Percentiles rank a stretch among this genome's conserved stretches.
Conservation (phyloP, 140 eudicot species). For the Flaveria floridana region DNA sequence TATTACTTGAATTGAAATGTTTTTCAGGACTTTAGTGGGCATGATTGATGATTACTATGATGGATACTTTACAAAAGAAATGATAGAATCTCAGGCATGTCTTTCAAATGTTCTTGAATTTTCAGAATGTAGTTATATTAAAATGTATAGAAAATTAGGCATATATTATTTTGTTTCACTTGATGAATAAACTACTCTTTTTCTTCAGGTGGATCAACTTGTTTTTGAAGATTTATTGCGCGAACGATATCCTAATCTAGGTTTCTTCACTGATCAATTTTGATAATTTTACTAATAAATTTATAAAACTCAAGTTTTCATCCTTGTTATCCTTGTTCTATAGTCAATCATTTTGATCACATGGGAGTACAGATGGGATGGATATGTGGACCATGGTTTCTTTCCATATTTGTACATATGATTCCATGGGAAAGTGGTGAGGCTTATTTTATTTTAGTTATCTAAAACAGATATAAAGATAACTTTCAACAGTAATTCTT, state of each 20-base stretch:
- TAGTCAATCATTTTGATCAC: conserved; percentile 81
- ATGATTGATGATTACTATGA: conserved; percentile 87
- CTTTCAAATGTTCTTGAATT: conserved; percentile 12
- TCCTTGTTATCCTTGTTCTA: conserved; percentile 29
- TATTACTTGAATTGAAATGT: conserved; percentile 28
- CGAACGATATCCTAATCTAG: conserved; percentile 87
- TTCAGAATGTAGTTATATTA: not conserved
- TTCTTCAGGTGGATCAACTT: conserved; percentile 89
- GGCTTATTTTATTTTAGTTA: conserved; percentile 4
- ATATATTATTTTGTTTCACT: conserved; percentile 3
- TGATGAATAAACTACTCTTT: conserved; percentile 16
- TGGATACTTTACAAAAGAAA: conserved; percentile 81
- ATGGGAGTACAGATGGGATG: conserved; percentile 93
- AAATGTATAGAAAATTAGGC: not conserved
- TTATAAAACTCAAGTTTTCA: conserved; percentile 27
- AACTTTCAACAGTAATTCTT: conserved; percentile 1
- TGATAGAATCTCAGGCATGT: conserved; percentile 89
- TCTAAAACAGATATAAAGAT: not conserved
- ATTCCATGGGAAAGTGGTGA: conserved; percentile 98
- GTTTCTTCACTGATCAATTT: conserved; percentile 43
- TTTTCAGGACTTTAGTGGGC: conserved; percentile 90
- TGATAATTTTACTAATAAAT: not conserved
- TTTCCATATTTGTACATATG: conserved; percentile 77
- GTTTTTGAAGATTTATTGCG: conserved; percentile 97
- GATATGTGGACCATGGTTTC: conserved; percentile 84